phyloP scores from a whole-genome alignment of 768 basidiomycete genomes.

The Agrocybe chaxingu region DNA sequence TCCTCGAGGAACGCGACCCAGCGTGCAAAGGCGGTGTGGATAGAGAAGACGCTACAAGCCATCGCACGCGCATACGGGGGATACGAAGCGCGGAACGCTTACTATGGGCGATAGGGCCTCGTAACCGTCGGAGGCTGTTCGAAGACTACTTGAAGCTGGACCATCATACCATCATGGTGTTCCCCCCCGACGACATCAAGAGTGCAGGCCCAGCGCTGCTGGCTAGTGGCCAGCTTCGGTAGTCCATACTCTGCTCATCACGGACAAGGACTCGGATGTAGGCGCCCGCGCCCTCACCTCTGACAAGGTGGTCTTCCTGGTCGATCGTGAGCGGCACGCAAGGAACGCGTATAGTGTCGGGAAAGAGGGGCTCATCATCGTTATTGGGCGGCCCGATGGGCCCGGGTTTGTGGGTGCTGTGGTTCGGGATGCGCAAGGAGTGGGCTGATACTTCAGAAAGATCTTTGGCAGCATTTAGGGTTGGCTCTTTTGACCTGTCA shows the following conservation, averaged over 20 bases:
- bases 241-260: too few relatives aligned
- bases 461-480: not conserved
- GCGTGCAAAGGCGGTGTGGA: not conserved
- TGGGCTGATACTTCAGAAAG: constrained; percentile 2
- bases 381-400: constrained; percentile 19
- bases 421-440: not conserved
- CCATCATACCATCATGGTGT: too few relatives aligned
- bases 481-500: not conserved
- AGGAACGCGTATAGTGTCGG: constrained; percentile 1
- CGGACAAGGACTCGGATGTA: too few relatives aligned
- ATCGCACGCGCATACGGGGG: not conserved
- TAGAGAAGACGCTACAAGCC: not conserved
- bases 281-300: too few relatives aligned
- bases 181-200: too few relatives aligned
- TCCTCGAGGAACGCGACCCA: constrained; percentile 15
- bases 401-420: constrained; percentile 17
- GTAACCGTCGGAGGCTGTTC: not conserved
- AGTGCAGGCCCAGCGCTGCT: too few relatives aligned
- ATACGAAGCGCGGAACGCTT: not conserved
- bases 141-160: too few relatives aligned
- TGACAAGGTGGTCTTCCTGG: too few relatives aligned
- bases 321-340: too few relatives aligned
- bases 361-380: not conserved
- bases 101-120: not conserved
- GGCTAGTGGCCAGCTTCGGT: too few relatives aligned